A percentile compares a stretch with the other conserved stretches of the same genome.
Conservation (phyloP, 345 rosid species). For the Arabidopsis arenosa region DNA sequence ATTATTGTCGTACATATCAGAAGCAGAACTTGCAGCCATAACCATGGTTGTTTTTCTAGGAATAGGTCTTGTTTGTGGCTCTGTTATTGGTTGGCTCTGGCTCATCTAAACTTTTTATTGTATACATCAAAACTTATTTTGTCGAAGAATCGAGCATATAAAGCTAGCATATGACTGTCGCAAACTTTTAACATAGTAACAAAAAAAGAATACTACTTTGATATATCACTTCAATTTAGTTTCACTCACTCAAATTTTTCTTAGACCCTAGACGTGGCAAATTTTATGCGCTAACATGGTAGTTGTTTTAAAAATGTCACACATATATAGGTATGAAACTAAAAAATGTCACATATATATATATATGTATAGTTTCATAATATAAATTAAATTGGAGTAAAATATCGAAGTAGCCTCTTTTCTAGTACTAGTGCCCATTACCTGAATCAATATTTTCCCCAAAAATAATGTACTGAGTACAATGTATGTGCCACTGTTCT, state of each 20-base stretch:
- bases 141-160: no score
- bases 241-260: no score
- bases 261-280: background rate
- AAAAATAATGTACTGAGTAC: background rate
- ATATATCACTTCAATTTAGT: no score
- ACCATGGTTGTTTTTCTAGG: constrained; percentile 78
- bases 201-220: background rate
- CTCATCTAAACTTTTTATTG: constrained; percentile 46
- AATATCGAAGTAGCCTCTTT: background rate
- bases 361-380: background rate
- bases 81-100: constrained; percentile 91
- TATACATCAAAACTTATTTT: background rate
- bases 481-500: background rate
- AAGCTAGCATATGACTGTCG: no score
- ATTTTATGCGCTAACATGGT: background rate
- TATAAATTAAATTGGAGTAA: background rate
- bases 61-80: constrained; percentile 75
- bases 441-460: background rate
- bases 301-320: background rate
- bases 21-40: constrained; percentile 82
- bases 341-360: no score
- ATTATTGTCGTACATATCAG: constrained; percentile 35
- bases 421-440: no score
- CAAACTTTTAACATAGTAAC: no score
- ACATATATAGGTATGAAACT: background rate